Evolutionary conservation across 306 rosid species (phyloP), one percentile per base, ranked within the genome.

Genomic region (Betula pendula): DNA sequence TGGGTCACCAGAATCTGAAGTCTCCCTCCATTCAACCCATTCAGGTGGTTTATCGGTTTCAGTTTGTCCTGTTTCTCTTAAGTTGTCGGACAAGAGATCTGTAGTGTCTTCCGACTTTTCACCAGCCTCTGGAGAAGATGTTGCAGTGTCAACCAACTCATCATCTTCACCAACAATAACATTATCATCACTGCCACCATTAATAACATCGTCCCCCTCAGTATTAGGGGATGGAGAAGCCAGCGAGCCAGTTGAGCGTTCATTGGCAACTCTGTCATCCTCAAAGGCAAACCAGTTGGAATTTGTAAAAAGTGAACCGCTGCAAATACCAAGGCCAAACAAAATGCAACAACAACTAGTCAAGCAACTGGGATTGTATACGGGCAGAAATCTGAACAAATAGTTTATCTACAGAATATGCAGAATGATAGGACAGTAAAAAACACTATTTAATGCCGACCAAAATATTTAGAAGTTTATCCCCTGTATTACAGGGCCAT

Each of bases 11-110:
- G 91, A 72, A 84, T 91, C 92, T 6, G 89, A 88, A 79, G 93
- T 92, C 84, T 96, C 99, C 89, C 99, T 91, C 99, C 99, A 96
- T 80, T 96, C 94, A 75, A 96, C 99, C 99, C 99, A 96, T 77
- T 96, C 98, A 0, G 96, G 88, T 15, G 97, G 96, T 80, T 96
- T 91, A 66, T 96, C 98, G 14, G 85, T 86, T 79, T 88, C 99
- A 63, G 47, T 42, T 52, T 78, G 76, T 35, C 71, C 87, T 3
- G 12, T 20, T 79, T 85, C 89, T 50, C 80, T 62, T 69, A 66
- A 71, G 50, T 35, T 45, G 56, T 67, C 59, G 15, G 70, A 24
- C 45, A 62, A 63, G 10, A 25, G 45, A 63, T 17, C 69, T 13
- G 52, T 20, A 6, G 55, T 48, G 49, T 69, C 78, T 69, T 86